These are phyloP conservation scores for Stephania cephalantha DNA, from an alignment of 164 flowering plant genomes.

Conservation along the genomic window DNA sequence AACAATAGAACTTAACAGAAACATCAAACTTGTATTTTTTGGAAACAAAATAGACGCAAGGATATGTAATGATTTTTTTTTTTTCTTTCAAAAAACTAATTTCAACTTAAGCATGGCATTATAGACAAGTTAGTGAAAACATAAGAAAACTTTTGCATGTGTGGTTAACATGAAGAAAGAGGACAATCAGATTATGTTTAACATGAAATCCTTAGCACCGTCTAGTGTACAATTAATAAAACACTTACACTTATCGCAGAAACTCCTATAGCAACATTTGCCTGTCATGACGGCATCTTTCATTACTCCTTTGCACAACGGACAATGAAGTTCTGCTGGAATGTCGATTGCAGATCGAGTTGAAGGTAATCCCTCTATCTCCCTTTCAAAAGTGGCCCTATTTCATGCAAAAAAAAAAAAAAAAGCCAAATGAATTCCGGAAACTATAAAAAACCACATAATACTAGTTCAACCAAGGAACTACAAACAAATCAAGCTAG, in stretches of 20 bases:
- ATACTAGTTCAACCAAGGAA: neutral
- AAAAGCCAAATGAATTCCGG: neutral
- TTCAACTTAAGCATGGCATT: neutral
- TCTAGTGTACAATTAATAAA: neutral
- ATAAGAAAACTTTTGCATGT: neutral
- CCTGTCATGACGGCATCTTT: slow-evolving; percentile 95
- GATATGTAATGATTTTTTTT: too few species aligned
- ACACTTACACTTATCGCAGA: slow-evolving; percentile 86
- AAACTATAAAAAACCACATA: neutral
- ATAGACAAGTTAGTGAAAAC: neutral
- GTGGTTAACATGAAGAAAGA: neutral
- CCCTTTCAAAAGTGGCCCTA: slow-evolving; percentile 97
- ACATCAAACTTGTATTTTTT: neutral
- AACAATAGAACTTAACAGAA: neutral
- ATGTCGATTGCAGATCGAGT: slow-evolving; percentile 68
- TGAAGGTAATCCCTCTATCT: slow-evolving; percentile 87
- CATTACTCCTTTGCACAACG: slow-evolving; percentile 91
- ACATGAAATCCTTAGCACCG: too few species aligned
- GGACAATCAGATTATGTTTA: neutral
- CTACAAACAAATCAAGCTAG: neutral
- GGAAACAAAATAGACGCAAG: neutral
- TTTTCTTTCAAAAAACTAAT: neutral
- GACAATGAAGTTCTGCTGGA: slow-evolving; percentile 92
- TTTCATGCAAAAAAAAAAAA: slow-evolving; percentile 8
- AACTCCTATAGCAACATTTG: slow-evolving; percentile 93